phyloP scores from a whole-genome alignment of 2,329 filamentous ascomycete species.

The Hortaea sp. region DNA sequence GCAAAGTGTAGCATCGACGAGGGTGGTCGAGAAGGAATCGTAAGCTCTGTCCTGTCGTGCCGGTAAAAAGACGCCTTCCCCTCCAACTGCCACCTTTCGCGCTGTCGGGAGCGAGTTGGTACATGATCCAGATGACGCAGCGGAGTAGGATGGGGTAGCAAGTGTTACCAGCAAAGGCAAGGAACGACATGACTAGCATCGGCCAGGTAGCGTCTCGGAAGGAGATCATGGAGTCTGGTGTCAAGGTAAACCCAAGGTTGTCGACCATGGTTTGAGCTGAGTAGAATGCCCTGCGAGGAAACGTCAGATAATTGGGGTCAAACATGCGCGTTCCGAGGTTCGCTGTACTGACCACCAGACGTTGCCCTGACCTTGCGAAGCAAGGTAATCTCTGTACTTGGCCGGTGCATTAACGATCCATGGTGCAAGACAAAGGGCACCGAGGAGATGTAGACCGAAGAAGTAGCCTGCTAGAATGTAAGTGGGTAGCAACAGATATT shows the following conservation, averaged over 20 bases:
- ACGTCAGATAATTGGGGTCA: conserved; percentile 55
- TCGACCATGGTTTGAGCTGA: conserved; percentile 83
- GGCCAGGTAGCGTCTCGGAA: conserved; percentile 70
- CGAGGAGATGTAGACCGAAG: conserved; percentile 67
- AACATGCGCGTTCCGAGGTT: conserved; percentile 44
- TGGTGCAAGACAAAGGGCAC: conserved; percentile 59
- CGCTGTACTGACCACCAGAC: no score
- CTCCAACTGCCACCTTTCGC: conserved; percentile 48
- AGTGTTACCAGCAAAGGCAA: conserved; percentile 91
- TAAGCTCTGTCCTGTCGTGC: conserved; percentile 69
- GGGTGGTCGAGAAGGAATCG: conserved; percentile 88
- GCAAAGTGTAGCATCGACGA: conserved; percentile 84
- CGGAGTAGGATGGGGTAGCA: conserved; percentile 91
- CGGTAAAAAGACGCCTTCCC: no score
- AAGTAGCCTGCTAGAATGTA: conserved; percentile 69
- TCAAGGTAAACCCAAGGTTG: conserved; percentile 88
- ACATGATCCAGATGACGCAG: conserved; percentile 77
- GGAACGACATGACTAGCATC: conserved; percentile 66
- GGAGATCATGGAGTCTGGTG: conserved; percentile 85
- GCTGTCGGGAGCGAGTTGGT: conserved; percentile 53
- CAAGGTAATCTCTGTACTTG: no score
- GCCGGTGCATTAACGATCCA: conserved; percentile 59
- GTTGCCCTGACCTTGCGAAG: no score
- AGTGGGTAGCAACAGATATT: conserved; percentile 82
- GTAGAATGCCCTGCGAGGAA: conserved; percentile 86